A percentile compares a stretch with the other conserved stretches of the same genome.
Evolutionary conservation across 2,329 filamentous ascomycete species (phyloP).

Genomic region (Pyricularia grisea): DNA sequence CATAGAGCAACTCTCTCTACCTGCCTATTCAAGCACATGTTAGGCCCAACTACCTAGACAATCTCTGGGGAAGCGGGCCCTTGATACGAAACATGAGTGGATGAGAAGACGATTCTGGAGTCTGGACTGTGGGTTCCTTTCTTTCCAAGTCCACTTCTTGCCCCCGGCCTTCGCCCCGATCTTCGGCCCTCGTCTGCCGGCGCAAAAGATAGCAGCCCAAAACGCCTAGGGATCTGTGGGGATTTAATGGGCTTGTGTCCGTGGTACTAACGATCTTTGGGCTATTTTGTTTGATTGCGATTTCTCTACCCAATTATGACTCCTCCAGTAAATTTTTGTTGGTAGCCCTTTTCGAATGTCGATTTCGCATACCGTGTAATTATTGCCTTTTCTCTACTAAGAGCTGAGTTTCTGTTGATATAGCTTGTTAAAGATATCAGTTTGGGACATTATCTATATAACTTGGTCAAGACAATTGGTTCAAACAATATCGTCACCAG

Average conservation of each 20-base stretch:
- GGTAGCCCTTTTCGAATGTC: not conserved
- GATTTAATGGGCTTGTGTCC: not conserved
- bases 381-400: not conserved
- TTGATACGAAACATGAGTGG: not conserved
- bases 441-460: not conserved
- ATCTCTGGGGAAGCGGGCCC: not conserved
- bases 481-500: not conserved
- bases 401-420: not conserved
- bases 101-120: not conserved
- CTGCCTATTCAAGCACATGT: not conserved
- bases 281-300: slow-evolving; percentile 4
- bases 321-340: not conserved
- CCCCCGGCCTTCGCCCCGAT: slow-evolving; percentile 1
- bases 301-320: slow-evolving; percentile 8
- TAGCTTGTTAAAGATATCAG: not conserved
- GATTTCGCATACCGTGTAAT: not conserved
- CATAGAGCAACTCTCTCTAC: not conserved
- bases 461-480: not conserved
- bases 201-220: not conserved
- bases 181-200: not conserved
- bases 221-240: not conserved
- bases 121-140: not conserved
- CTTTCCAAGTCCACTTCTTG: not conserved
- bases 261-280: not conserved
- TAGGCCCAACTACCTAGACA: not conserved